Evolutionary conservation across 441 rosid genomes (phyloP).

Genomic region (Geranium incanum): DNA sequence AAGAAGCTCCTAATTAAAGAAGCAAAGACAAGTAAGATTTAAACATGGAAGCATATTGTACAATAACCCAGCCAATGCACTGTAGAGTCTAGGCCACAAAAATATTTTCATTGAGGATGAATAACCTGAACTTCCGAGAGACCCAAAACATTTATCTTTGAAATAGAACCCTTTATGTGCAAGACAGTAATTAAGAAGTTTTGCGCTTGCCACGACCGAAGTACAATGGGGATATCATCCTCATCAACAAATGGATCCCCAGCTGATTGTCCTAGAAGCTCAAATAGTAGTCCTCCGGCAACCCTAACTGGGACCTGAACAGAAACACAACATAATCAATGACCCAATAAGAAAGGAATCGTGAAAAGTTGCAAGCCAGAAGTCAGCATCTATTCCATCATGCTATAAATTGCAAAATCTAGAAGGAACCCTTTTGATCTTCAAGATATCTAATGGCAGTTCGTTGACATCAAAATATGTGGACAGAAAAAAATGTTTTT

Average conservation of each 20-base stretch:
- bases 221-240: conserved; percentile 85
- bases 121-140: conserved; percentile 89
- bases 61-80: not conserved
- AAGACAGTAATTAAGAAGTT: conserved; percentile 72
- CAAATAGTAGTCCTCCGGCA: conserved; percentile 92
- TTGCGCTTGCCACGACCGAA: conserved; percentile 93
- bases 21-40: not conserved
- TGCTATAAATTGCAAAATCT: not conserved
- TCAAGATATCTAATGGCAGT: too few species aligned
- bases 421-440: too few species aligned
- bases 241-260: conserved; percentile 87
- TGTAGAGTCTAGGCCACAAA: conserved; percentile 1
- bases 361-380: conserved; percentile 9
- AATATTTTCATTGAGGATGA: conserved; percentile 15
- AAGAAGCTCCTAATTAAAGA: conserved; percentile 58
- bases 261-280: conserved; percentile 88
- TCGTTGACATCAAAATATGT: too few species aligned
- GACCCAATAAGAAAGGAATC: conserved; percentile 13
- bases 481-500: too few species aligned
- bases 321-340: conserved; percentile 16
- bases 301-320: conserved; percentile 89
- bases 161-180: conserved; percentile 60
- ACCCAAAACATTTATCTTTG: conserved; percentile 56
- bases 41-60: conserved; percentile 12
- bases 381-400: conserved; percentile 10